phyloP scores from a whole-genome alignment of 257 asterid genomes.

The Petunia axillaris region DNA sequence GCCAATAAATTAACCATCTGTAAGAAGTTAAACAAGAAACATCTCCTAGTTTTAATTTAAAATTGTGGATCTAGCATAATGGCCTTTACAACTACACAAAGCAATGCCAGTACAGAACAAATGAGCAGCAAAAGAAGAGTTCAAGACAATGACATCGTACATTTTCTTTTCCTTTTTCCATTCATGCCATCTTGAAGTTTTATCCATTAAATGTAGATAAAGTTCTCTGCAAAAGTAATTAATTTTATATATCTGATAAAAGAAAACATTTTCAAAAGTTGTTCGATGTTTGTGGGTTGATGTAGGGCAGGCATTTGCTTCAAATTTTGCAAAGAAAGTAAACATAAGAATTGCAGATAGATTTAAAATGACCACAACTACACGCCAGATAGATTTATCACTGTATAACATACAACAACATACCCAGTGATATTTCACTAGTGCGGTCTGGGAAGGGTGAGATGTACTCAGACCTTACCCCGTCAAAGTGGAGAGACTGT shows the following conservation, averaged over 20 bases:
- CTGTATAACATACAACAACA: not conserved
- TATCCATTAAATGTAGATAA: not conserved
- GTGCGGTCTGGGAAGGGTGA: too few species aligned
- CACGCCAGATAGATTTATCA: not conserved
- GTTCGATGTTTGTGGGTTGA: not conserved
- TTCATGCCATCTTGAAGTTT: not conserved
- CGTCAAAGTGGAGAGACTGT: too few species aligned
- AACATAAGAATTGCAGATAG: not conserved
- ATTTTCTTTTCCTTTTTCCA: not conserved
- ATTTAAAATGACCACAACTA: not conserved
- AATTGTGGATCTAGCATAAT: not conserved
- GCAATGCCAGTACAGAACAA: not conserved
- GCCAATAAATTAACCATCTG: not conserved
- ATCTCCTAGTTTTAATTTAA: constrained; percentile 10
- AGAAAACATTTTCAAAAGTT: not conserved
- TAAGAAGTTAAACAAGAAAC: not conserved
- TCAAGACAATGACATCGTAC: not conserved
- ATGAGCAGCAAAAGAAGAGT: not conserved
- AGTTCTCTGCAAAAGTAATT: not conserved
- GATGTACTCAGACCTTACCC: too few species aligned
- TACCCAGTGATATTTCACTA: too few species aligned
- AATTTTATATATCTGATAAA: not conserved
- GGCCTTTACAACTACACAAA: not conserved
- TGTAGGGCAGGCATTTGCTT: not conserved
- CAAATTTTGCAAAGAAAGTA: not conserved